These are phyloP conservation scores for Nissolia schottii DNA, from an alignment of 306 rosid species.

Conservation along the genomic window DNA sequence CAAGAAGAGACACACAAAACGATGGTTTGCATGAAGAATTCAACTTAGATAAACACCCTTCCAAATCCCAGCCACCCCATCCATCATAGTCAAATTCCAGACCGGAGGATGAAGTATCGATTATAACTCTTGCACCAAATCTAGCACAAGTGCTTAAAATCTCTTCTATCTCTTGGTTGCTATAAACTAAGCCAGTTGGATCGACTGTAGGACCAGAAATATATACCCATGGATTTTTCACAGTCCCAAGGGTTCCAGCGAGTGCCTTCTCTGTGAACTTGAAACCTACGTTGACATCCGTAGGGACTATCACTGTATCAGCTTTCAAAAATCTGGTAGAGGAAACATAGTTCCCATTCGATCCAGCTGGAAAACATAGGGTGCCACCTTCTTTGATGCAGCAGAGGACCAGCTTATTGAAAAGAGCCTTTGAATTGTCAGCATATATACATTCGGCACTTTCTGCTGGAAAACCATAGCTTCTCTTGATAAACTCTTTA, in stretches of 20 bases:
- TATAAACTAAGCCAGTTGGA: constrained; percentile 88
- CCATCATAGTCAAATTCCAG: constrained; percentile 74
- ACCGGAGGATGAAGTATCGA: constrained; percentile 94
- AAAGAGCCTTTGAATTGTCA: constrained; percentile 73
- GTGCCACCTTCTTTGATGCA: constrained; percentile 95
- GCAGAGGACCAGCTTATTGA: constrained; percentile 83
- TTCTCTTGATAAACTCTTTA: constrained; percentile 57
- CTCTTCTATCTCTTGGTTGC: constrained; percentile 61
- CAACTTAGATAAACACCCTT: constrained; percentile 51
- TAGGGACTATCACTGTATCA: constrained; percentile 54
- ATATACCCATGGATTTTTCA: constrained; percentile 80
- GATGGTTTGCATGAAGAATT: constrained; percentile 45
- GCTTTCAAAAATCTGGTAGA: constrained; percentile 88
- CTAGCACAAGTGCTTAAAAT: constrained; percentile 64
- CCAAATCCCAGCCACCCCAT: constrained; percentile 89
- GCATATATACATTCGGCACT: constrained; percentile 63
- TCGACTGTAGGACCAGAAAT: constrained; percentile 92
- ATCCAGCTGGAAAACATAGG: constrained; percentile 82
- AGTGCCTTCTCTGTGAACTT: constrained; percentile 68
- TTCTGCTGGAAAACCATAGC: constrained; percentile 71
- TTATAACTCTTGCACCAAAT: constrained; percentile 81
- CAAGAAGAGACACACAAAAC: constrained; percentile 77
- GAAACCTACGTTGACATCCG: constrained; percentile 52
- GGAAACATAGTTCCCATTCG: constrained; percentile 85
- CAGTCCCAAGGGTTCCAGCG: constrained; percentile 47